Evolutionary conservation across 169 alveolate species (phyloP).

Genomic region (Ichthyophthirius multifiliis): DNA sequence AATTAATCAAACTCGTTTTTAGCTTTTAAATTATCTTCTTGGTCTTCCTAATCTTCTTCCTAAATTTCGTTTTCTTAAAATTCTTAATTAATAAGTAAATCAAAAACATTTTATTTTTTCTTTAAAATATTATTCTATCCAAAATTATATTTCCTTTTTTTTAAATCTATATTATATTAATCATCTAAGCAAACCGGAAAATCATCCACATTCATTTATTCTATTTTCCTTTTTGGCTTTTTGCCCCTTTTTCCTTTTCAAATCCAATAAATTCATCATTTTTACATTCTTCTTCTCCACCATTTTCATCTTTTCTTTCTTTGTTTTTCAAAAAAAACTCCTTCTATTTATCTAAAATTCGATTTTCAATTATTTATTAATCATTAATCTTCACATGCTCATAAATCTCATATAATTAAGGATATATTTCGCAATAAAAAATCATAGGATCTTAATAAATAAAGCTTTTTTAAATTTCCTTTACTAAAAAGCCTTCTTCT

Average conservation of each 20-base stretch:
- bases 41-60: neutral
- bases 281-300: neutral
- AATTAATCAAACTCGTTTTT: no score
- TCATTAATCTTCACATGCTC: neutral
- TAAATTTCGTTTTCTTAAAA: neutral
- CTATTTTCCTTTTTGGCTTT: neutral
- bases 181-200: neutral
- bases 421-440: neutral
- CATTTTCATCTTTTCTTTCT: neutral
- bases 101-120: neutral
- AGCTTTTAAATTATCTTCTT: neutral
- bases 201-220: neutral
- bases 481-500: neutral
- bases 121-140: neutral
- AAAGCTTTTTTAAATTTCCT: neutral
- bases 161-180: neutral
- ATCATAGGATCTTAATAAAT: neutral
- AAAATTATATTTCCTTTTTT: constrained; percentile 2
- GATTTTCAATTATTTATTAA: neutral
- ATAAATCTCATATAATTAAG: neutral
- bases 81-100: neutral
- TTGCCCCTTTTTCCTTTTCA: neutral
- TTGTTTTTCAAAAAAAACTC: neutral
- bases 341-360: neutral
- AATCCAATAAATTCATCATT: neutral